phyloP scores from a whole-genome alignment of 148 eudicot genomes.

The Spergularia marina region DNA sequence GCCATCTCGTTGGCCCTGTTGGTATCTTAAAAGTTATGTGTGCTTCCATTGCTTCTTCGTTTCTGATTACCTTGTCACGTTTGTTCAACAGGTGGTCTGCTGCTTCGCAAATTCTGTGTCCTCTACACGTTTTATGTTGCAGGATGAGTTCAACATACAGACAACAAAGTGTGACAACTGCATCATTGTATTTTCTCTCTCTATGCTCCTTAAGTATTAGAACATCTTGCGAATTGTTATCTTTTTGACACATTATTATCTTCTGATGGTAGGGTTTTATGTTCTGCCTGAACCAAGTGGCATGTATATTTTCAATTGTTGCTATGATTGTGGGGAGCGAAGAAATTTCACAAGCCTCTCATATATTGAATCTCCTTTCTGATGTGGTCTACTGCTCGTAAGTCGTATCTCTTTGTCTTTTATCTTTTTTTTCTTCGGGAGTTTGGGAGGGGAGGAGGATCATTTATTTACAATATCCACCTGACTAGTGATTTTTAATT shows the following conservation, averaged over 20 bases:
- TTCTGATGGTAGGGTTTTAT: constrained; percentile 65
- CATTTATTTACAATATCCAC: not conserved
- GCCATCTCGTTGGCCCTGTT: not conserved
- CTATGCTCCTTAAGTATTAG: constrained; percentile 14
- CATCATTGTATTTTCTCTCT: constrained; percentile 73
- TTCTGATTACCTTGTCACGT: constrained; percentile 1
- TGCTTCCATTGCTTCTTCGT: not conserved
- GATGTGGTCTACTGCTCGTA: constrained; percentile 94
- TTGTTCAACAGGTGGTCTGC: constrained; percentile 49
- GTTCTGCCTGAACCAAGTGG: constrained; percentile 91
- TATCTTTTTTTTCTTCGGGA: constrained; percentile 2
- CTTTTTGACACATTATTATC: constrained; percentile 7
- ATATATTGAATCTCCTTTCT: constrained; percentile 55
- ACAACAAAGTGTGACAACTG: constrained; percentile 95
- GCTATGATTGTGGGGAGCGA: constrained; percentile 85
- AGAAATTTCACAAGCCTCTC: constrained; percentile 79
- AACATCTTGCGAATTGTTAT: not conserved
- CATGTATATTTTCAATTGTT: constrained; percentile 90
- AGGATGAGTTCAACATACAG: constrained; percentile 97
- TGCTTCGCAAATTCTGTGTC: constrained; percentile 95
- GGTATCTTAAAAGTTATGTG: not conserved
- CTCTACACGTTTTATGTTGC: constrained; percentile 87
- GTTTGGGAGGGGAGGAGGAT: not conserved
- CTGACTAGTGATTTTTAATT: constrained; percentile 25
- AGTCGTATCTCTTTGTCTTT: constrained; percentile 21